Percentiles rank a stretch among this genome's conserved stretches.
phyloP scores from a whole-genome alignment of 2,329 filamentous ascomycete species.

The Exophiala spinifera region DNA sequence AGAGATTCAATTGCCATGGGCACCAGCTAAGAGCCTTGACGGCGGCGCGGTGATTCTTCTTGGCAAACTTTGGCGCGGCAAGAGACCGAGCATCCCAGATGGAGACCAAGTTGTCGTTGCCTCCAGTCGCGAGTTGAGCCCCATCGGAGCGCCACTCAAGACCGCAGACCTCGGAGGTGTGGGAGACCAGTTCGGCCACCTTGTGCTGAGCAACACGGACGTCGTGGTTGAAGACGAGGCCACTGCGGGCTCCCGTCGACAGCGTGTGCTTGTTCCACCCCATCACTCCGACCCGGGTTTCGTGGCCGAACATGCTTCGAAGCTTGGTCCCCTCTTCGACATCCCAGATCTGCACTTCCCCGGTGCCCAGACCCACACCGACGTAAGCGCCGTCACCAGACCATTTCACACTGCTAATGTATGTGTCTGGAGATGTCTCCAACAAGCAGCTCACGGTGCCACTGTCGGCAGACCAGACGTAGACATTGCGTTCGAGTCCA shows the following conservation, averaged over 20 bases:
- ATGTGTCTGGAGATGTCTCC: conserved; percentile 85
- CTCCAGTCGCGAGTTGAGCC: conserved; percentile 92
- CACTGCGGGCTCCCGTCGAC: conserved; percentile 89
- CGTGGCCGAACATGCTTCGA: conserved; percentile 97
- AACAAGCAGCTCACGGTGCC: conserved; percentile 85
- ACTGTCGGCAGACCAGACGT: conserved; percentile 96
- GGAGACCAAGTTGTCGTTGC: conserved; percentile 97
- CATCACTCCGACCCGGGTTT: conserved; percentile 95
- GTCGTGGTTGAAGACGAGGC: conserved; percentile 90
- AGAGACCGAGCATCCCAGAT: conserved; percentile 98
- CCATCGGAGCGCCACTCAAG: conserved; percentile 97
- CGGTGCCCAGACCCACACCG: conserved; percentile 87
- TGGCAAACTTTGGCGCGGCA: conserved; percentile 94
- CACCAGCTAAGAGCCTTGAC: conserved; percentile 99
- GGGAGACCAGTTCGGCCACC: conserved; percentile 91
- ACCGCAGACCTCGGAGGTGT: conserved; percentile 96
- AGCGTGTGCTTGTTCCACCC: conserved; percentile 98
- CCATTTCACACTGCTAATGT: conserved; percentile 98
- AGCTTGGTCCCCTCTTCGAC: conserved; percentile 84
- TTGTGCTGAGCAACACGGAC: conserved; percentile 98
- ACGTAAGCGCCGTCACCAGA: conserved; percentile 96
- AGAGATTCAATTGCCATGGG: conserved; percentile 96
- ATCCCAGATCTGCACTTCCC: conserved; percentile 87
- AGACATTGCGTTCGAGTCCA: conserved; percentile 92
- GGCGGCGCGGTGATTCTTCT: conserved; percentile 98